A percentile compares a stretch with the other conserved stretches of the same genome.
Conservation (phyloP, 2,329 filamentous ascomycete species). For the Pseudogymnoascus sp. region DNA sequence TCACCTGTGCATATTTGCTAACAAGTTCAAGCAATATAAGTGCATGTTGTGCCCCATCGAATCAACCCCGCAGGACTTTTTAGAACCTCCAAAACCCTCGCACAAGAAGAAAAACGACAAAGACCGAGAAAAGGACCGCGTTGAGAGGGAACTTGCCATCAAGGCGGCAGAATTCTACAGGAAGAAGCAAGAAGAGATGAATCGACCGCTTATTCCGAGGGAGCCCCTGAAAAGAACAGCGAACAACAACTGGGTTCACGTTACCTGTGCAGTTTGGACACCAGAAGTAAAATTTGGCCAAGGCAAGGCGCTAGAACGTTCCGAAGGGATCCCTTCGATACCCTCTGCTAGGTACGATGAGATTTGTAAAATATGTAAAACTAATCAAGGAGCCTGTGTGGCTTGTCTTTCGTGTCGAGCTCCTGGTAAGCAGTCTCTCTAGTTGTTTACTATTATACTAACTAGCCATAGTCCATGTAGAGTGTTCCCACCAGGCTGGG, state of each 20-base stretch:
- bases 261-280: conserved; percentile 85
- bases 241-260: conserved; percentile 98
- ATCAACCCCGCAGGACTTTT: conserved; percentile 72
- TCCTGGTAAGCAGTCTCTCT: conserved; percentile 29
- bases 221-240: conserved; percentile 90
- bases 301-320: conserved; percentile 71
- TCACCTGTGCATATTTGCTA: conserved; percentile 24
- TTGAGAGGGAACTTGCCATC: conserved; percentile 76
- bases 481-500: conserved; percentile 78
- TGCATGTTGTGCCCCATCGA: conserved; percentile 87
- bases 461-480: conserved; percentile 58
- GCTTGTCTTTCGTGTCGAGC: conserved; percentile 68
- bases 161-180: conserved; percentile 76
- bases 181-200: conserved; percentile 74
- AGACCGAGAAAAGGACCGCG: conserved; percentile 78
- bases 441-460: not conserved
- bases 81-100: conserved; percentile 70
- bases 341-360: conserved; percentile 65
- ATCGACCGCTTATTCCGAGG: conserved; percentile 74
- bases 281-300: conserved; percentile 90
- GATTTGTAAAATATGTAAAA: conserved; percentile 77
- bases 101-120: conserved; percentile 89
- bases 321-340: conserved; percentile 84
- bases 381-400: conserved; percentile 68
- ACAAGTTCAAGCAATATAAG: conserved; percentile 62